Conservation (phyloP, 2,329 filamentous ascomycete species). For the Colletotrichum liriopes region DNA sequence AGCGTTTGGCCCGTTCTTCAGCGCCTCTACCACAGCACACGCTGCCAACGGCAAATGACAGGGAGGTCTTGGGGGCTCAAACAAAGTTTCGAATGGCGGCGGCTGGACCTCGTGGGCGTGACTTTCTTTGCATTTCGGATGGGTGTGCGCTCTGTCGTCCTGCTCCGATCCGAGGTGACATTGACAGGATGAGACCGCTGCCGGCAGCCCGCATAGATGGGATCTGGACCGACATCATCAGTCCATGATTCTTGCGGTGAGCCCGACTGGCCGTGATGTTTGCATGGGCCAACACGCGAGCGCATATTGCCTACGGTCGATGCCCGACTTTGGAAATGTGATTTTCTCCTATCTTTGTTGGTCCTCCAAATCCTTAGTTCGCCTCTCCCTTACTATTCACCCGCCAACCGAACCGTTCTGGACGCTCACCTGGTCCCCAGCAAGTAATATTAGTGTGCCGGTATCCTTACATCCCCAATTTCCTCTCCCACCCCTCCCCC, state of each 20-base stretch:
- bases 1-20: constrained; percentile 32
- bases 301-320: not conserved
- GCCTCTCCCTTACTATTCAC: constrained; percentile 31
- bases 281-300: constrained; percentile 12
- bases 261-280: constrained; percentile 15
- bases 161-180: not conserved
- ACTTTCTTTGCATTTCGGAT: not conserved
- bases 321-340: not conserved
- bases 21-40: constrained; percentile 2
- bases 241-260: constrained; percentile 26
- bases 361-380: not conserved
- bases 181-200: not conserved
- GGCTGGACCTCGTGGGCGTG: constrained; percentile 26
- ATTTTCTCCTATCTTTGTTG: constrained; percentile 17
- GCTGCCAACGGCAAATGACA: constrained; percentile 15
- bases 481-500: constrained; percentile 23
- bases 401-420: constrained; percentile 25
- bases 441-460: constrained; percentile 21
- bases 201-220: constrained; percentile 4
- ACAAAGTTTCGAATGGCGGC: constrained; percentile 27
- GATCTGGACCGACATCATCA: constrained; percentile 32
- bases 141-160: not conserved
- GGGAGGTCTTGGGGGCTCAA: constrained; percentile 1
- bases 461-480: constrained; percentile 27
- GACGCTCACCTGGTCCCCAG: not conserved